Evolutionary conservation across 2,329 filamentous ascomycete genomes (phyloP), one percentile per base, ranked within the genome.

Genomic region (Pseudogymnoascus sp.): DNA sequence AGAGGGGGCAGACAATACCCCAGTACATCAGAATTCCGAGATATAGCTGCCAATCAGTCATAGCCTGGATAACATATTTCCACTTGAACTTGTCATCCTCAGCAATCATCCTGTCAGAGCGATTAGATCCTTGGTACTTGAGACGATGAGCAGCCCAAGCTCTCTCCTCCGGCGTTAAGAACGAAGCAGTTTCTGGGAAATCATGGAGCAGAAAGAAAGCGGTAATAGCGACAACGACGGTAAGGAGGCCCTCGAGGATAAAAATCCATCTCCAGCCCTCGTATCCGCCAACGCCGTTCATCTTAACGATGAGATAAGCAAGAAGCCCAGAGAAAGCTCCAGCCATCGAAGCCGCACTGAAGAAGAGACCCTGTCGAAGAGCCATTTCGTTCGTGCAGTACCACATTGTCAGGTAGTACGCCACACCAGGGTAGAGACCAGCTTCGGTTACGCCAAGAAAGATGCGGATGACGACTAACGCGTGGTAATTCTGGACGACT

Each of bases 401-500:
- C 81, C 81, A 85, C 76, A 82, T 81, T 1, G 81, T 84, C 2
- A 84, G 70, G 63, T 83, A 82, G 64, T 82, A 73, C 16, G 70
- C 69, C 59, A 72, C 72, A 8, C 73, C 73, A 4, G 73, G 73
- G 64, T 71, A 76, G 1, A 76, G 62, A 8, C 65, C 64, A 23
- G 65, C 66, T 61, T 67, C 66, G 8, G 66, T 36, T 47, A 68
- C 63, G 21, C 70, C 70, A 11, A 70, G 67, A 57, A 70, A 71
- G 8, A 69, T 51, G 18, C 70, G 64, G 4, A 67, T 69, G 59
- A 67, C 63, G 14, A 92, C 75, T 2, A 93, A 77, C 1, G 82
- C 79, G 47, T 79, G 83, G 70, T 87, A 91, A 66, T 78, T 86
- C 45, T 86, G 78, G 14, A 86, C 84, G 2, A 93, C 77, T 0